phyloP scores from a whole-genome alignment of 2,329 filamentous ascomycete species.

The Verticillium klebahnii region DNA sequence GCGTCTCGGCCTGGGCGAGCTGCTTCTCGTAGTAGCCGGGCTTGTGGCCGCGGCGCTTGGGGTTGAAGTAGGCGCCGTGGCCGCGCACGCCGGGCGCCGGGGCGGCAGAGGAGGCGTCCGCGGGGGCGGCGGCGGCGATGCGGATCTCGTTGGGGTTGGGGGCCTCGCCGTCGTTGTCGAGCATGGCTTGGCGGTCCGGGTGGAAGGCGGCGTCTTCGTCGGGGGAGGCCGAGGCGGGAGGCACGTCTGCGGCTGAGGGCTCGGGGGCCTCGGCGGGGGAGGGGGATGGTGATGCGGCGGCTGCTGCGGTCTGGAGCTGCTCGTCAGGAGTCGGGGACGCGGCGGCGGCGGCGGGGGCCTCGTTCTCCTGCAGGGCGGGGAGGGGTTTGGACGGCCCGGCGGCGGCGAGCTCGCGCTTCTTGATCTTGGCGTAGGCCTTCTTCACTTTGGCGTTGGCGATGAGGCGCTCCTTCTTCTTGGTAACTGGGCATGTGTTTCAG shows the following conservation, averaged over 20 bases:
- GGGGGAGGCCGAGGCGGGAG: slow-evolving; percentile 5
- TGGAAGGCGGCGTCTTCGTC: slow-evolving; percentile 23
- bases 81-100: slow-evolving; percentile 11
- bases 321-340: slow-evolving; percentile 5
- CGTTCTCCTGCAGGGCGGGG: slow-evolving; percentile 1
- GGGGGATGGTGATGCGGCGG: not conserved
- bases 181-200: slow-evolving; percentile 35
- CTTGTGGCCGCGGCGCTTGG: slow-evolving; percentile 17
- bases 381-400: slow-evolving; percentile 8
- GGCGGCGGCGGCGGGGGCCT: slow-evolving; percentile 5
- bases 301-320: slow-evolving; percentile 11
- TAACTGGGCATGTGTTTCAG: slow-evolving; percentile 35
- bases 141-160: slow-evolving; percentile 13
- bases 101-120: slow-evolving; percentile 15
- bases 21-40: slow-evolving; percentile 65
- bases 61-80: slow-evolving; percentile 12
- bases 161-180: slow-evolving; percentile 22
- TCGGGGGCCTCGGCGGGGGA: not conserved
- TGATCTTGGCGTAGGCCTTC: slow-evolving; percentile 87
- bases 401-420: slow-evolving; percentile 48
- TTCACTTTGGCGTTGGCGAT: slow-evolving; percentile 93
- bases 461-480: slow-evolving; percentile 83
- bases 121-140: slow-evolving; percentile 2
- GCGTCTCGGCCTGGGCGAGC: slow-evolving; percentile 40
- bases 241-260: not conserved